phyloP scores from a whole-genome alignment of 2,329 filamentous ascomycete species.

The Pseudocercospora vitis region DNA sequence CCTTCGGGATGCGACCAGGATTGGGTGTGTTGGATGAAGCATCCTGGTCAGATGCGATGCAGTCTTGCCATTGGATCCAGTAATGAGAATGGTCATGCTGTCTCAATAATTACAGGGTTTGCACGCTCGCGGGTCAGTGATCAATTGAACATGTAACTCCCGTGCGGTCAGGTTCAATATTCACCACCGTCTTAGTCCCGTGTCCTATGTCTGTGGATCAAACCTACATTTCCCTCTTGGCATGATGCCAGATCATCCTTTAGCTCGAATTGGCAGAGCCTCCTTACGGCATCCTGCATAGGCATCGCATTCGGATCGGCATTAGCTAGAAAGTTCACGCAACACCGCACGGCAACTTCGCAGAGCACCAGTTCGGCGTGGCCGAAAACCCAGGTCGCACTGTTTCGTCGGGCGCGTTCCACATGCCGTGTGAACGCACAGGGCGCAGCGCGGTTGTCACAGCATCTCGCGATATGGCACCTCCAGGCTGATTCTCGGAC shows the following conservation, averaged over 20 bases:
- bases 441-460: too few relatives aligned
- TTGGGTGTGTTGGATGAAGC: conserved; percentile 14
- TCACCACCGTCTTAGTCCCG: neutral
- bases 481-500: too few relatives aligned
- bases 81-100: conserved; percentile 27
- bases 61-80: conserved; percentile 26
- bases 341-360: neutral
- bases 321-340: neutral
- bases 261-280: neutral
- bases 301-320: neutral
- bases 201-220: neutral
- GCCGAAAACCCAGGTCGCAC: neutral
- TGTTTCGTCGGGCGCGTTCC: too few relatives aligned
- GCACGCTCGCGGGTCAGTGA: too few relatives aligned
- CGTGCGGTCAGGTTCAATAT: neutral
- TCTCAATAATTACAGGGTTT: neutral
- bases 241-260: neutral
- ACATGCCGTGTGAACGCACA: too few relatives aligned
- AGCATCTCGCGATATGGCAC: too few relatives aligned
- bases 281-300: neutral
- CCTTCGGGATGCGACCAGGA: conserved; percentile 15
- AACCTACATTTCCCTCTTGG: too few relatives aligned
- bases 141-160: too few relatives aligned
- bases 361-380: neutral
- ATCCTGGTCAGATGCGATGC: conserved; percentile 15